Evolutionary conservation across 2,329 filamentous ascomycete genomes (phyloP), one percentile per base, ranked within the genome.

Genomic region (Paecilomyces sp.): DNA sequence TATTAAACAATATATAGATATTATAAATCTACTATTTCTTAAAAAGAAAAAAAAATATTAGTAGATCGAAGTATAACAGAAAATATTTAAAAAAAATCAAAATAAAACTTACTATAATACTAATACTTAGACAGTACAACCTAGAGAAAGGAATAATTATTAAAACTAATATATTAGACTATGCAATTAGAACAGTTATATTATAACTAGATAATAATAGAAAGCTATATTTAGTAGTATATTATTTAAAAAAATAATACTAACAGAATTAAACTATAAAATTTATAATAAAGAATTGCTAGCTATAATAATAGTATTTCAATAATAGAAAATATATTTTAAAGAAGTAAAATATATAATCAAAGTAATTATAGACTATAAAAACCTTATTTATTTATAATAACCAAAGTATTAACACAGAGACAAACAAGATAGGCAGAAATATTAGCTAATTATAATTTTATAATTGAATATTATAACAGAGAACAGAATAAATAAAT

Each of bases 301-400:
- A 33, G 31, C 7, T 33, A 33, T 33, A 33, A 3, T 62, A n/a
- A 28, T 12, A 36, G 13, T n/a, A 47, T 41, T 61, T 9, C 3
- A 22, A 53, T n/a, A 54, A 25, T 61, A 31, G 24, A 57, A 7
- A 57, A 7, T 60, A 24, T 60, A 60, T 57, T 24, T 60, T 7
- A 22, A 58, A 58, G 15, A 41, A 55, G 8, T 18, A 33, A 58
- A 58, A 4, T 41, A 53, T 15, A 15, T 30, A 47, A 55, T 58
- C 12, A n/a, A 13, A 30, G 18, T 58, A 22, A 58, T 58, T 18
- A 54, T 18, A 31, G 22, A 58, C 30, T 47, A 58, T 47, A 58
- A 58, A 7, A 58, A 58, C 34, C n/a, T 59, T 51, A 59, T 6
- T 24, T 41, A 41, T 15, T 34, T 51, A 57, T 57, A 24, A 57